phyloP scores from a whole-genome alignment of 139 green algal genomes.

The Haematococcus sp. region DNA sequence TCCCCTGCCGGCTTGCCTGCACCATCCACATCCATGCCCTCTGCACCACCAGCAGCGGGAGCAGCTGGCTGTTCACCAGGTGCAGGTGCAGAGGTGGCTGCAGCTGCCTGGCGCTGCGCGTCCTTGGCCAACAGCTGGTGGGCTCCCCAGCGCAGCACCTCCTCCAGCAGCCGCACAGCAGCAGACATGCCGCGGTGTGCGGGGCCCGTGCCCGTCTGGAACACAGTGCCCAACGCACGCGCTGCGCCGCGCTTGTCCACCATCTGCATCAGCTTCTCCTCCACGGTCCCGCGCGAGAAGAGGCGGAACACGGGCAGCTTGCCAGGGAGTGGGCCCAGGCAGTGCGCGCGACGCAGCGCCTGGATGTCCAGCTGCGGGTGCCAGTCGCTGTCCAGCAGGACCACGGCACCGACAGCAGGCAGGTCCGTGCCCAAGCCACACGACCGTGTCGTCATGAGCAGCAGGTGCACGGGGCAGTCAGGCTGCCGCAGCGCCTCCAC shows the following conservation, averaged over 20 bases:
- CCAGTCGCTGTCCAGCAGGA: conserved; percentile 80
- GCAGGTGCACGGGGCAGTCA: conserved; percentile 27
- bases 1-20: no score
- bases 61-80: not conserved
- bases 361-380: conserved; percentile 64
- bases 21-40: not conserved
- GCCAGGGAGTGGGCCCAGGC: conserved; percentile 27
- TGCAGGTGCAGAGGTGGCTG: conserved; percentile 8
- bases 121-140: conserved; percentile 6
- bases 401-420: conserved; percentile 37
- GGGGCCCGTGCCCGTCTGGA: not conserved
- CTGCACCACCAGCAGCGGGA: not conserved
- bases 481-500: not conserved
- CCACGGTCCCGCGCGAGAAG: conserved; percentile 41
- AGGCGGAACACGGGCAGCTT: not conserved
- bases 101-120: conserved; percentile 9
- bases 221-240: not conserved
- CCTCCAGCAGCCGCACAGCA: conserved; percentile 59
- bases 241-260: conserved; percentile 22
- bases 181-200: conserved; percentile 31
- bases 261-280: conserved; percentile 62
- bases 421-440: conserved; percentile 77
- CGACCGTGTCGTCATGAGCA: conserved; percentile 54
- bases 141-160: conserved; percentile 58
- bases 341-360: conserved; percentile 50